Evolutionary conservation across 306 rosid species (phyloP), one percentile per base, ranked within the genome.

Genomic region (Inga laurina): DNA sequence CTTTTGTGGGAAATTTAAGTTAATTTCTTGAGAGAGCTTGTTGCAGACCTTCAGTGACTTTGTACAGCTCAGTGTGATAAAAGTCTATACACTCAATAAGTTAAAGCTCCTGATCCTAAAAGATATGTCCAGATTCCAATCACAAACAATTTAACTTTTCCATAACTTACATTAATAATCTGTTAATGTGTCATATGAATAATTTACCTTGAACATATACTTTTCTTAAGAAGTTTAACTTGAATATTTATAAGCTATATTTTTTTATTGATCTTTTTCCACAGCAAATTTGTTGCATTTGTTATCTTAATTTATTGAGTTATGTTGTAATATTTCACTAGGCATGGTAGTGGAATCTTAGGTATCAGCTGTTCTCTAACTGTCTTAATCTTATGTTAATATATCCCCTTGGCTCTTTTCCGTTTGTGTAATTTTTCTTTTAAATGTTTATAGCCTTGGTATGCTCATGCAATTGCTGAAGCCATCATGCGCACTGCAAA

Each of bases 401-500:
- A 51, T 67, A 19, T 78, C 16, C 74, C 51, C 81, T 44, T 76
- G 45, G 41, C 67, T 56, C 78, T 64, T 83, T 82, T 74, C 41
- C 68, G 46, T 80, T 81, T 22, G 68, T 43, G 64, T 64, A 64
- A 64, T 51, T 65, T 82, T 45, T 45, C 59, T 71, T 82, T 81
- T 3, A 11, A 10, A 71, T 32, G 15, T 76, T 87, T 83, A 82
- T 78, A 95, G 99, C 97, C 99, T 78, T 95, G 99, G 98, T 95
- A 95, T 89, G 98, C 99, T 35, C 99, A 91, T 85, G 99, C 98
- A 70, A 95, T 95, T 85, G 99, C 96, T 35, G 97, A 92, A 91
- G 90, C 99, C 88, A 95, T 95, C 86, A 87, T 93, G 99, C 98
- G 98, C 61, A 95, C 99, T 62, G 93, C 99, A 82, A 95, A 92